Conservation (phyloP, 148 eudicot genomes). For the Rhododendron vialii region DNA sequence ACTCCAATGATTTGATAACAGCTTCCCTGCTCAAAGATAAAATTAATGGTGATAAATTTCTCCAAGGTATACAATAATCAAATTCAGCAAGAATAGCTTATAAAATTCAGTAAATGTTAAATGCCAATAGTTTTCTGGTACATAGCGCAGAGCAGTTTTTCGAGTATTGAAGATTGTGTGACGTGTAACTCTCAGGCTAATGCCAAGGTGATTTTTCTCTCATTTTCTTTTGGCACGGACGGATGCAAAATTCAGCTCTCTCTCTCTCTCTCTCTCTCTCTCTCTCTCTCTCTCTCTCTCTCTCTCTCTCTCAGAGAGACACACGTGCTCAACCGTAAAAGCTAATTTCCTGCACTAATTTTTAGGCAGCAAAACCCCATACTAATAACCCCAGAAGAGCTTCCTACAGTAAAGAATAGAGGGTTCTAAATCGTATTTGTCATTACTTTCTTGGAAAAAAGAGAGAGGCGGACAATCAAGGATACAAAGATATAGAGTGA, state of each 20-base stretch:
- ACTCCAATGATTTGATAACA: conserved; percentile 69
- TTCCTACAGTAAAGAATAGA: background rate
- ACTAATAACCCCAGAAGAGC: background rate
- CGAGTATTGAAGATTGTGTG: background rate
- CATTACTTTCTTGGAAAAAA: background rate
- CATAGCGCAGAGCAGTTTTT: background rate
- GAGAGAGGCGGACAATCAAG: background rate
- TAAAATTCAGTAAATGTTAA: background rate
- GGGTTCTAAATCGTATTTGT: background rate
- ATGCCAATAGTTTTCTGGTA: background rate
- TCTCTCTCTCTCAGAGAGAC: background rate
- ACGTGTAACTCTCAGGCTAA: background rate
- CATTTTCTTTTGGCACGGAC: background rate
- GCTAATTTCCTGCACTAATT: background rate
- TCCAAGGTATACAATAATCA: background rate
- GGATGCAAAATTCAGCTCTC: background rate
- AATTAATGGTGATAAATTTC: background rate
- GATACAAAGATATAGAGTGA: background rate
- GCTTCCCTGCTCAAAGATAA: conserved; percentile 54
- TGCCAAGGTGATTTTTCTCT: background rate
- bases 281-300: too few species aligned
- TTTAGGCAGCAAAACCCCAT: background rate
- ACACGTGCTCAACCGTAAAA: background rate
- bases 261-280: too few species aligned
- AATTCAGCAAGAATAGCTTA: background rate